These are phyloP conservation scores for Ballota nigra DNA, from an alignment of 257 asterid genomes.

Conservation along the genomic window DNA sequence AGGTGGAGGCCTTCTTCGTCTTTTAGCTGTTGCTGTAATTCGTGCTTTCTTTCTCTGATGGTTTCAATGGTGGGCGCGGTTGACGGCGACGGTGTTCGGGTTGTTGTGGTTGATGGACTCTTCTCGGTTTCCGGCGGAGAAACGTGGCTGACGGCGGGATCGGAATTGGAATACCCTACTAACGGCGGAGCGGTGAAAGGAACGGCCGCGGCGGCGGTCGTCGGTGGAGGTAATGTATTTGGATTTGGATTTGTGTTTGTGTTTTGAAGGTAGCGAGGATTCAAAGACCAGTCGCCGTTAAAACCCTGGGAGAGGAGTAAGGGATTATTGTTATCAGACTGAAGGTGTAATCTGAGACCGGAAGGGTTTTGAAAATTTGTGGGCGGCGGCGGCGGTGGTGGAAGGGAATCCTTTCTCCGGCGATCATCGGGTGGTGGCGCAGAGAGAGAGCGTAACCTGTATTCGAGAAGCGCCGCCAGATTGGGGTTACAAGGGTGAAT, in stretches of 20 bases:
- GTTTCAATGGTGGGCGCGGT: conserved; percentile 20
- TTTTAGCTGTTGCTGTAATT: conserved; percentile 52
- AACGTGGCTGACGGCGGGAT: neutral
- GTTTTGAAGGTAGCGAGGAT: conserved; percentile 15
- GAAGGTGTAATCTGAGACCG: conserved; percentile 23
- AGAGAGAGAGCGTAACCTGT: conserved; percentile 72
- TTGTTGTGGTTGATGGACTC: conserved; percentile 26
- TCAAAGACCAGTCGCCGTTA: conserved; percentile 38
- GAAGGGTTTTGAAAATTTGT: conserved; percentile 20
- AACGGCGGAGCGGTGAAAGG: conserved; percentile 25
- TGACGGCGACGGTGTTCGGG: conserved; percentile 26
- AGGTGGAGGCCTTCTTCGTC: conserved; percentile 89
- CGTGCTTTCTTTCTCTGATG: conserved; percentile 48
- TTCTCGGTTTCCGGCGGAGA: conserved; percentile 28
- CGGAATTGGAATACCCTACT: neutral
- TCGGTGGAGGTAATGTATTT: neutral
- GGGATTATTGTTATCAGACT: conserved; percentile 21
- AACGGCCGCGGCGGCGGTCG: conserved; percentile 20
- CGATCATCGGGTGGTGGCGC: conserved; percentile 15
- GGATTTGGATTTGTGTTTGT: conserved; percentile 16
- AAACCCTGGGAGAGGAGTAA: conserved; percentile 25
- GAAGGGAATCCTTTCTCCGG: conserved; percentile 29
- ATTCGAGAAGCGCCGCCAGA: conserved; percentile 74
- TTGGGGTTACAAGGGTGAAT: conserved; percentile 92
- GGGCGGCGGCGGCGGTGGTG: conserved; percentile 18